Evolutionary conservation across 176 grass and related monocot genomes (phyloP), one percentile per base, ranked within the genome.

Genomic region (Eragrostis nindensis): DNA sequence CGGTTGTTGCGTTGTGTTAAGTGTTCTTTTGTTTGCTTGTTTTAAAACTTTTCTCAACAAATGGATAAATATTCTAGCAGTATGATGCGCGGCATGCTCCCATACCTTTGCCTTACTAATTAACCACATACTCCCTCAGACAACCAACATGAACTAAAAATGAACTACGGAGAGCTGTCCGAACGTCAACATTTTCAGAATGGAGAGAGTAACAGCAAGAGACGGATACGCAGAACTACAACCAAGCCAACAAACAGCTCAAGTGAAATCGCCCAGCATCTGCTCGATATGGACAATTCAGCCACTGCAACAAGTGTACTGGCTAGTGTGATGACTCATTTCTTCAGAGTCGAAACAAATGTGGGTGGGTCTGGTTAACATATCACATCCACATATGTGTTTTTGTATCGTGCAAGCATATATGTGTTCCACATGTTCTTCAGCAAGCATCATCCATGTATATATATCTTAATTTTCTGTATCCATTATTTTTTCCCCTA

Each of bases 371-470:
- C 32, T 36, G 32, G 55, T 59, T 59, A 21, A 59, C 22, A 9
- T 22, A 22, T 21, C 54, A 57, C 54, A 57, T 11, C 7, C 54
- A 22, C 54, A 57, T 21, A 21, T 22, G 54, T 57, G n/a, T 57
- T 57, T 6, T 22, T 8, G 21, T 22, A 57, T 22, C 21, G 22
- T 57, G 7, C 19, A 10, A n/a, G 8, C 8, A 57, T 21, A 8
- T 57, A 8, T 8, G 10, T 22, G n/a, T 24, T 21, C 5, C 55
- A 2, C n/a, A 59, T 59, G 32, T 36, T 36, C 32, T 36, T 36
- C 32, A 36, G 4, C 32, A 36, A 36, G 32, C 32, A 36, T 36
- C 32, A 36, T 36, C 32, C 32, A 36, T 98, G n/a, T n/a, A n/a
- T n/a, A n/a, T 36, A 36, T 36, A 36, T 36, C 32, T 4, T 36